These are phyloP conservation scores for Laburnicola sp. DNA, from an alignment of 2,329 filamentous ascomycete species.

Conservation along the genomic window DNA sequence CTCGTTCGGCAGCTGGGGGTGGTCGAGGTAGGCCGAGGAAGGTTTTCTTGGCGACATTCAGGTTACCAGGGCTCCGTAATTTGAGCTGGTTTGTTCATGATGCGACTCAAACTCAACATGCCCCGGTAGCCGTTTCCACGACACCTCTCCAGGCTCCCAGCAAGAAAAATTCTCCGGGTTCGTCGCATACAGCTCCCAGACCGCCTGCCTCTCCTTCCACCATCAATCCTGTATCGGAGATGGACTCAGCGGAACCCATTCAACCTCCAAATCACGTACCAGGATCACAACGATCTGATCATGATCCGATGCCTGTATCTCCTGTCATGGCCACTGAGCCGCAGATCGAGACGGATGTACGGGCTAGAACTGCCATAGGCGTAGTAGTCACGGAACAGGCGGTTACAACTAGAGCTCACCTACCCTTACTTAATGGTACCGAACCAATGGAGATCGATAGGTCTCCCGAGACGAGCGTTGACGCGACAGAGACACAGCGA, in stretches of 20 bases:
- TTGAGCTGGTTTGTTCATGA: constrained; percentile 42
- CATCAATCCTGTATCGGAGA: neutral
- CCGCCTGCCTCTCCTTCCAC: neutral
- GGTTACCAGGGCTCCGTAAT: constrained; percentile 37
- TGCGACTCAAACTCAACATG: neutral
- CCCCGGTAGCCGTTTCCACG: neutral
- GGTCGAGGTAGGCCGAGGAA: constrained; percentile 48
- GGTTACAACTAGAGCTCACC: neutral
- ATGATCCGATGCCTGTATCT: too few relatives aligned
- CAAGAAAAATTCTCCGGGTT: neutral
- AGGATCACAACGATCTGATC: neutral
- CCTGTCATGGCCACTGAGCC: neutral
- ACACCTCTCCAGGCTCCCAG: neutral
- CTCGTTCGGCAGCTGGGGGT: constrained; percentile 25
- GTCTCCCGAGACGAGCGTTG: neutral
- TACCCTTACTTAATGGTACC: neutral
- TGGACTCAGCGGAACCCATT: neutral
- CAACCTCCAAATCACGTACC: neutral
- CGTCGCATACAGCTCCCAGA: neutral
- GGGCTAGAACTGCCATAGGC: neutral
- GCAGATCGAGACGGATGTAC: neutral
- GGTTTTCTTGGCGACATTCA: constrained; percentile 50
- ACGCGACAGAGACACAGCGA: neutral
- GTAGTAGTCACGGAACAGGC: neutral
- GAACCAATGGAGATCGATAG: neutral